A percentile compares a stretch with the other conserved stretches of the same genome.
Conservation (phyloP, 2,329 filamentous ascomycete species). For the Cadophora sp. region DNA sequence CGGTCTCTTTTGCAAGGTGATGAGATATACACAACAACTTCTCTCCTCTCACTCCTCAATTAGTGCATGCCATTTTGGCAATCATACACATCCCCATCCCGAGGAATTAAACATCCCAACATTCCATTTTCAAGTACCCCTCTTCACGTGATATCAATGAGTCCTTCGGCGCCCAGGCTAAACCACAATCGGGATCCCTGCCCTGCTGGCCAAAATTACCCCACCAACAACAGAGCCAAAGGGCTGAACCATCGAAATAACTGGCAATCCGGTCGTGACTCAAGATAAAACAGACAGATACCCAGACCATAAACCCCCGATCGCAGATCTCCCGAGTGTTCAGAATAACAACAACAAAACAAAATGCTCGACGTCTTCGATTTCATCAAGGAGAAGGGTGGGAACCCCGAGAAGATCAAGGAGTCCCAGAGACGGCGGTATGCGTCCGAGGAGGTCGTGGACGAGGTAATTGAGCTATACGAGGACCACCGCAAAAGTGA, state of each 20-base stretch:
- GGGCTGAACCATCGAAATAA: neutral
- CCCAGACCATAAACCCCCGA: neutral
- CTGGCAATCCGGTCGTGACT: conserved; percentile 22
- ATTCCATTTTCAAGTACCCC: conserved; percentile 14
- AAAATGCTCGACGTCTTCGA: conserved; percentile 79
- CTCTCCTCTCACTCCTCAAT: too few relatives aligned
- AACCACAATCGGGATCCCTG: conserved; percentile 11
- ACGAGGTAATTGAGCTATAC: conserved; percentile 87
- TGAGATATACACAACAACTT: neutral
- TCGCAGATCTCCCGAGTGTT: neutral
- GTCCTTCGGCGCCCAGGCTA: conserved; percentile 1
- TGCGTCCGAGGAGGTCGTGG: conserved; percentile 83
- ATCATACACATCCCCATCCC: too few relatives aligned
- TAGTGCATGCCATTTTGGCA: too few relatives aligned
- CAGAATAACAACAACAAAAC: conserved; percentile 7
- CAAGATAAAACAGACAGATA: conserved; percentile 5
- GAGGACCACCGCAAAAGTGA: conserved; percentile 82
- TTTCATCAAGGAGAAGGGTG: conserved; percentile 86
- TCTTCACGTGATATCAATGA: conserved; percentile 16
- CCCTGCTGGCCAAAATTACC: conserved; percentile 10
- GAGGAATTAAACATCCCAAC: neutral
- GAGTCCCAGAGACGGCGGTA: conserved; percentile 86
- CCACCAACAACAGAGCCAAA: conserved; percentile 1
- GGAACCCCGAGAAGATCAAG: conserved; percentile 88
- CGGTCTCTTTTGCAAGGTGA: too few relatives aligned